These are phyloP conservation scores for Rubus idaeus DNA, from an alignment of 306 rosid genomes.

Conservation along the genomic window DNA sequence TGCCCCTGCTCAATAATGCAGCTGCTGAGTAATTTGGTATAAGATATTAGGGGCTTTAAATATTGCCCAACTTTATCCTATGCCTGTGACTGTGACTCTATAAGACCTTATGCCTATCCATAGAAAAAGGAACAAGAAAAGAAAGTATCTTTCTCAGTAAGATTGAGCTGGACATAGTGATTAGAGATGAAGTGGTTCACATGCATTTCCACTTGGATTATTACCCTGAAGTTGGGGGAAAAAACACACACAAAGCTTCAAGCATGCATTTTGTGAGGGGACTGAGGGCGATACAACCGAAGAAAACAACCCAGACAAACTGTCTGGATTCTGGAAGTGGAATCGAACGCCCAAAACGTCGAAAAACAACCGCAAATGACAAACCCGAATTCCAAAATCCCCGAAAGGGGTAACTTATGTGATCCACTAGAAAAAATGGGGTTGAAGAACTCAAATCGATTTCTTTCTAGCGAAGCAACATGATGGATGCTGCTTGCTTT, in stretches of 20 bases:
- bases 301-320: neutral
- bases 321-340: neutral
- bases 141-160: neutral
- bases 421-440: neutral
- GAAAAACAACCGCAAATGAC: neutral
- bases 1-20: conserved; percentile 10
- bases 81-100: no score
- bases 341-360: neutral
- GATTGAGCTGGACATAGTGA: conserved; percentile 16
- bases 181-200: neutral
- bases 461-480: neutral
- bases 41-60: neutral
- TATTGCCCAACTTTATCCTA: neutral
- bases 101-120: neutral
- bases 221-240: neutral
- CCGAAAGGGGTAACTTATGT: neutral
- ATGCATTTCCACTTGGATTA: neutral
- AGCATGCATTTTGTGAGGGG: neutral
- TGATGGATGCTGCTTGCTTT: neutral
- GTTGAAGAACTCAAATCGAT: neutral
- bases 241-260: neutral
- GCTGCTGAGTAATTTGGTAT: neutral
- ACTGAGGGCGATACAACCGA: neutral
- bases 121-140: neutral
- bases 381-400: neutral